phyloP scores from a whole-genome alignment of 768 basidiomycete species.

The Amanita jacksonii region DNA sequence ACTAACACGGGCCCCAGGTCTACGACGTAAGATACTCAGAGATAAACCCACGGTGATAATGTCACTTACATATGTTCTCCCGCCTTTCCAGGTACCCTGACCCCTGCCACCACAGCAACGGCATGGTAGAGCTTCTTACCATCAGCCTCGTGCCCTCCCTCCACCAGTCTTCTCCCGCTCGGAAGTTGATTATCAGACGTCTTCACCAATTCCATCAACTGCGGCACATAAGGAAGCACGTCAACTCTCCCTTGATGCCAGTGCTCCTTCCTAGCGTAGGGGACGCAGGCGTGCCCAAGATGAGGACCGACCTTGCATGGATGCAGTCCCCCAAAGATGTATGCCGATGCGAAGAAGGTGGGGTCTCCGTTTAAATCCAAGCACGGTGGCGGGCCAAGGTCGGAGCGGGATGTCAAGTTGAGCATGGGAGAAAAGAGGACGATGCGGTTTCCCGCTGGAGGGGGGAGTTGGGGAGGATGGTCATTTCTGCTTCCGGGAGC shows the following conservation, averaged over 20 bases:
- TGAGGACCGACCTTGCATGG: conserved; percentile 73
- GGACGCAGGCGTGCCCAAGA: conserved; percentile 41
- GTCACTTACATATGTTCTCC: conserved; percentile 53
- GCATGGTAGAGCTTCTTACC: conserved; percentile 65
- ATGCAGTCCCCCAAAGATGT: conserved; percentile 60
- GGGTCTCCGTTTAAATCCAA: conserved; percentile 52
- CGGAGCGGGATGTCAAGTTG: conserved; percentile 30
- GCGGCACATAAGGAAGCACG: conserved; percentile 43
- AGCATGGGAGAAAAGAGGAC: conserved; percentile 33
- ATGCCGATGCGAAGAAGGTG: conserved; percentile 65
- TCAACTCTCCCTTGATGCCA: conserved; percentile 63
- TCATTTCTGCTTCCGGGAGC: no score
- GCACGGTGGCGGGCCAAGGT: conserved; percentile 42
- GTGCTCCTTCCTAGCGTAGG: conserved; percentile 54
- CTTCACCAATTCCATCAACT: conserved; percentile 45
- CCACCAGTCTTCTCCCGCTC: conserved; percentile 44
- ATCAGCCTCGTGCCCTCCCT: conserved; percentile 69
- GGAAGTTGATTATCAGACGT: conserved; percentile 55
- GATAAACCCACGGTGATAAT: background rate
- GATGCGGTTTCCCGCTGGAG: conserved; percentile 61
- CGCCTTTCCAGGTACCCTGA: conserved; percentile 63
- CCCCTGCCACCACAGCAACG: conserved; percentile 36
- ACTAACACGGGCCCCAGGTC: no score
- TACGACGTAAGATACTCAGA: no score
- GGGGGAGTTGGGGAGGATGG: conserved; percentile 18